Percentiles rank a stretch among this genome's conserved stretches.
Conservation (phyloP, 257 asterid species). For the Salvia splendens region DNA sequence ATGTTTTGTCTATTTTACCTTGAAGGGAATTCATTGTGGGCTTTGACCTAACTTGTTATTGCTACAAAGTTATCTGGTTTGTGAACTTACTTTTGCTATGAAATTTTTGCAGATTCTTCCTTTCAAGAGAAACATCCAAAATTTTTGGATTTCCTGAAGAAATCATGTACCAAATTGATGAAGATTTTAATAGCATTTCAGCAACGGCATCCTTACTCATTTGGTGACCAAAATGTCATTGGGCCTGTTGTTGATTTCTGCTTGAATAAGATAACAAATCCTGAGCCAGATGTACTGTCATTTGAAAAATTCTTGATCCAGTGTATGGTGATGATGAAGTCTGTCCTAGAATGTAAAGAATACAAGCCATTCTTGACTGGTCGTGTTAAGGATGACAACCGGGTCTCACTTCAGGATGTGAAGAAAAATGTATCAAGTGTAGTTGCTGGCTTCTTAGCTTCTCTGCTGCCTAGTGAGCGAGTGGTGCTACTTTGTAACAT, state of each 20-base stretch:
- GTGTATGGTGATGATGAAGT: constrained; percentile 83
- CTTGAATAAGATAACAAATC: constrained; percentile 75
- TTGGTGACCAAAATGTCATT: constrained; percentile 84
- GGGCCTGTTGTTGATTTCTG: constrained; percentile 78
- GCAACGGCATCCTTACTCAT: constrained; percentile 89
- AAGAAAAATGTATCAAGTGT: constrained; percentile 71
- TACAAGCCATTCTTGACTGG: constrained; percentile 80
- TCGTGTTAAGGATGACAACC: constrained; percentile 84
- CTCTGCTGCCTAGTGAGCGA: constrained; percentile 80
- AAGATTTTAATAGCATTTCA: constrained; percentile 82
- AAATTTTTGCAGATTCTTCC: constrained; percentile 74
- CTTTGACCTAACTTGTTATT: constrained; percentile 15
- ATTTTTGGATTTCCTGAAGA: constrained; percentile 75
- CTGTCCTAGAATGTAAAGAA: constrained; percentile 90
- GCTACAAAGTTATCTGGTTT: constrained; percentile 23
- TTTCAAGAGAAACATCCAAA: constrained; percentile 70
- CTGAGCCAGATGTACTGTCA: constrained; percentile 64
- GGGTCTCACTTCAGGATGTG: constrained; percentile 75
- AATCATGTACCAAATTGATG: constrained; percentile 80
- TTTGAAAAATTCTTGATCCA: constrained; percentile 87
- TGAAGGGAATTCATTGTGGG: constrained; percentile 10
- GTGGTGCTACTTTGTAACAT: constrained; percentile 81
- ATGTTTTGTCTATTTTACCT: constrained; percentile 5
- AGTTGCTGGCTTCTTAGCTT: constrained; percentile 71
- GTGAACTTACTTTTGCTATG: constrained; percentile 35